Percentiles rank a stretch among this genome's conserved stretches.
These are phyloP conservation scores for Tulasnella calospora DNA, from an alignment of 768 basidiomycete genomes.

Conservation along the genomic window DNA sequence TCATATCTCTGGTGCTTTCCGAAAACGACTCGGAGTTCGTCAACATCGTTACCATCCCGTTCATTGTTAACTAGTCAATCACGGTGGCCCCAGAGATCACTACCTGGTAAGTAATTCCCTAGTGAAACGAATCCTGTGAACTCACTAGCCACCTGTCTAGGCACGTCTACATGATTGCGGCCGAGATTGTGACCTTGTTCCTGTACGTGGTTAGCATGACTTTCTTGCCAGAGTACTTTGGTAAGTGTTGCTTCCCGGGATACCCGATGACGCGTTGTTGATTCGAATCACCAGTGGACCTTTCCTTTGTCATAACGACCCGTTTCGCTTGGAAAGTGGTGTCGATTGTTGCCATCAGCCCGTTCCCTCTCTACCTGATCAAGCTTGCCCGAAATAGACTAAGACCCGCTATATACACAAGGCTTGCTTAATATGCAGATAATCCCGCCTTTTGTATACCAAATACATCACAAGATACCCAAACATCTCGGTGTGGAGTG, in stretches of 20 bases:
- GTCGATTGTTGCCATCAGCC: constrained; percentile 90
- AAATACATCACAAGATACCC: not conserved
- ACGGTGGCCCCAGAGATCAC: constrained; percentile 99
- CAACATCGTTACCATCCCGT: constrained; percentile 97
- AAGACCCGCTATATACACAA: constrained; percentile 90
- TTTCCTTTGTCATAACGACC: constrained; percentile 82
- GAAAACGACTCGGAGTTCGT: constrained; percentile 97
- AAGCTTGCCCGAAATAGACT: constrained; percentile 81
- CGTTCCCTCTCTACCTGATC: constrained; percentile 85
- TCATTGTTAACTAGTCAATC: constrained; percentile 94
- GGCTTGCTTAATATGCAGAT: constrained; percentile 43
- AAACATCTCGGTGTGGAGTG: not conserved
- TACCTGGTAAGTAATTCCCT: constrained; percentile 61
- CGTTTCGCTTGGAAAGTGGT: constrained; percentile 93
- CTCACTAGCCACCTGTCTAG: constrained; percentile 39
- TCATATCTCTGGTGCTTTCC: constrained; percentile 91
- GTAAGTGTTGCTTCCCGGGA: constrained; percentile 46
- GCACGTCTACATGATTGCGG: constrained; percentile 93
- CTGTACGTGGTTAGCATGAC: constrained; percentile 88
- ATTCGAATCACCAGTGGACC: constrained; percentile 46
- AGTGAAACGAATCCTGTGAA: not conserved
- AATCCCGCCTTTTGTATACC: not conserved
- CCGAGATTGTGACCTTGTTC: constrained; percentile 81
- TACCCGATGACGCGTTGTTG: not conserved
- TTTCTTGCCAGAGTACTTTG: constrained; percentile 95